Conservation (phyloP, 345 rosid species). For the Brassica napus region DNA sequence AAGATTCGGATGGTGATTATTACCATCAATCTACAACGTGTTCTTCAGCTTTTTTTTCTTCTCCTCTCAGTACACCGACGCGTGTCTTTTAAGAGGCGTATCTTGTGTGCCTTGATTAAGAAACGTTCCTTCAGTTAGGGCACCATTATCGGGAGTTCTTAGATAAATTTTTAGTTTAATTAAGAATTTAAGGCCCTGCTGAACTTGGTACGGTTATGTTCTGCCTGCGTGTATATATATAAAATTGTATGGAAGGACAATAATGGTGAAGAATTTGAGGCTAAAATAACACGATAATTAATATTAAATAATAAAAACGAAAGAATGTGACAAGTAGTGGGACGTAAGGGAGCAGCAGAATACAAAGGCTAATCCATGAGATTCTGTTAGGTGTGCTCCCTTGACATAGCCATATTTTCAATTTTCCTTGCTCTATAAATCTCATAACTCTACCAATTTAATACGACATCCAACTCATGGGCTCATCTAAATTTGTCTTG, state of each 20-base stretch:
- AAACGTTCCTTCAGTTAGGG: too few species aligned
- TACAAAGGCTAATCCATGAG: slow-evolving; percentile 55
- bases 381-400: slow-evolving; percentile 57
- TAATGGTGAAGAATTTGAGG: slow-evolving; percentile 31
- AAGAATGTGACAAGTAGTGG: slow-evolving; percentile 41
- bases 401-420: slow-evolving; percentile 47
- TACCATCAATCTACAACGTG: too few species aligned
- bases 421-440: slow-evolving; percentile 6
- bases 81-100: too few species aligned
- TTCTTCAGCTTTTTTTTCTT: too few species aligned
- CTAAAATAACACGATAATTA: background rate
- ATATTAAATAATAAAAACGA: slow-evolving; percentile 23
- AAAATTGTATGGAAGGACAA: slow-evolving; percentile 31
- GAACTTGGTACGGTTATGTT: slow-evolving; percentile 24
- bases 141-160: too few species aligned
- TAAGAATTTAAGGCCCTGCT: background rate
- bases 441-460: slow-evolving; percentile 21
- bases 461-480: slow-evolving; percentile 17
- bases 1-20: too few species aligned
- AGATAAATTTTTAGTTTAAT: too few species aligned
- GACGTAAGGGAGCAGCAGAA: slow-evolving; percentile 40
- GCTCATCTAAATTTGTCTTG: slow-evolving; percentile 17
- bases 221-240: background rate
- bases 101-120: too few species aligned
- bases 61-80: too few species aligned